phyloP scores from a whole-genome alignment of 495 filamentous ascomycete genomes.

The Wilcoxina mikolae region DNA sequence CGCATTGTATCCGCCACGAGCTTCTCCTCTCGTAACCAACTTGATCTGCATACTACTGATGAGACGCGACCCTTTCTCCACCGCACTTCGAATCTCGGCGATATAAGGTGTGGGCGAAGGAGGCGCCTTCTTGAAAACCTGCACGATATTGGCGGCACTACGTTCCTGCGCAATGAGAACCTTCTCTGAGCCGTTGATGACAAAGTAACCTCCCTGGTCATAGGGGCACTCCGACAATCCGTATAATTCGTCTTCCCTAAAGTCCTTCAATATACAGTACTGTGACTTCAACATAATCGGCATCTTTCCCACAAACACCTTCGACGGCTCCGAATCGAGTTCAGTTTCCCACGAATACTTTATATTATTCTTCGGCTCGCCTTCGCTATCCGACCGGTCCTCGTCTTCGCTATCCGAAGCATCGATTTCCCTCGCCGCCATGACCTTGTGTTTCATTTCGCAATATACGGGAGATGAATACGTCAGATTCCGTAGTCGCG shows the following conservation, averaged over 20 bases:
- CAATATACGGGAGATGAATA: conserved; percentile 85
- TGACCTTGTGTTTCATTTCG: conserved; percentile 62
- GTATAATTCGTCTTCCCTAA: conserved; percentile 68
- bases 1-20: conserved; percentile 64
- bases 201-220: conserved; percentile 95
- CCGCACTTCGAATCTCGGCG: conserved; percentile 87
- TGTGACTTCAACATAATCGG: conserved; percentile 96
- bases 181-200: conserved; percentile 99
- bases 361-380: conserved; percentile 40
- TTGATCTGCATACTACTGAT: conserved; percentile 83
- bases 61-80: conserved; percentile 87
- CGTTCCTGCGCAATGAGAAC: conserved; percentile 95
- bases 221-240: conserved; percentile 89
- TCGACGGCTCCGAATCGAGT: conserved; percentile 34
- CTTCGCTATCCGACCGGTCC: conserved; percentile 30
- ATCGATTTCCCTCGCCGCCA: conserved; percentile 62
- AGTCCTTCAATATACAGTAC: conserved; percentile 71
- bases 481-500: conserved; percentile 83
- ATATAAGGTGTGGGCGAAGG: conserved; percentile 79
- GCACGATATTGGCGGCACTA: conserved; percentile 92
- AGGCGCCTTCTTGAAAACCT: conserved; percentile 92
- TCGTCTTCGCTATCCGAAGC: conserved; percentile 45
- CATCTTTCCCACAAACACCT: conserved; percentile 79
- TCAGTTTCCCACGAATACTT: conserved; percentile 29
- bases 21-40: conserved; percentile 69